Base-by-base conservation (phyloP, 208 protist species). In the Vickermania ingenoplastis region DNA sequence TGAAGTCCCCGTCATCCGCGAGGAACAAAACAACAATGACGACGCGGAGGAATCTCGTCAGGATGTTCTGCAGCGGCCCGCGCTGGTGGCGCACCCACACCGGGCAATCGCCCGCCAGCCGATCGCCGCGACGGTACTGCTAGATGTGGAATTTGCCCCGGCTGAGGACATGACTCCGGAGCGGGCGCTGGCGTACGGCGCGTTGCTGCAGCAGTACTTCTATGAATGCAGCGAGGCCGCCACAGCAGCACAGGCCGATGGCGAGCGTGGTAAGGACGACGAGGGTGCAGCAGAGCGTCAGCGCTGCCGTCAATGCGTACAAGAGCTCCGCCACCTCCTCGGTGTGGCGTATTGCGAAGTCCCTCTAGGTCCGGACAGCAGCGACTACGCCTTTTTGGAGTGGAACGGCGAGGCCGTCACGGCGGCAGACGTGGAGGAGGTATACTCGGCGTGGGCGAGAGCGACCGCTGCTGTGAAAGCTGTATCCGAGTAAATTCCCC, bases 261-360 rank as follows among this genome's bases (percentile, higher is more conserved):
- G 53, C 29, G 53, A 23, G 3, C 11, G n/a, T n/a, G 14, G 14
- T 30, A 31, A 59, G 5, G 69, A 61, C 3, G 63, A 29, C n/a
- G 61, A 76, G 21, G 71, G 64, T 2, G 58, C 65, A 14, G 53
- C 41, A n/a, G 48, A 67, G 36, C 7, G 7, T 7, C 7, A 45
- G 36, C 28, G 58, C 55, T 48, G 62, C 62, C 27, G 56, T 75
- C 2, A 41, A 57, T 29, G 65, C 65, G 3, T 50, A 17, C 11
- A 7, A 17, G 36, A 54, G 50, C 50, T 17, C 25, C 26, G 77
- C 29, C 57, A 58, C 4, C 55, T 53, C 24, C 58, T 86, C 13
- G 81, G 82, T 55, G 76, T 92, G 17, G 56, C 77, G 23, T 77
- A 86, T 63, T 86, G 79, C 57, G 79, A 86, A 52, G 62, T 92